Conservation (phyloP, 129 eudicot genomes). For the Flaveria linearis region DNA sequence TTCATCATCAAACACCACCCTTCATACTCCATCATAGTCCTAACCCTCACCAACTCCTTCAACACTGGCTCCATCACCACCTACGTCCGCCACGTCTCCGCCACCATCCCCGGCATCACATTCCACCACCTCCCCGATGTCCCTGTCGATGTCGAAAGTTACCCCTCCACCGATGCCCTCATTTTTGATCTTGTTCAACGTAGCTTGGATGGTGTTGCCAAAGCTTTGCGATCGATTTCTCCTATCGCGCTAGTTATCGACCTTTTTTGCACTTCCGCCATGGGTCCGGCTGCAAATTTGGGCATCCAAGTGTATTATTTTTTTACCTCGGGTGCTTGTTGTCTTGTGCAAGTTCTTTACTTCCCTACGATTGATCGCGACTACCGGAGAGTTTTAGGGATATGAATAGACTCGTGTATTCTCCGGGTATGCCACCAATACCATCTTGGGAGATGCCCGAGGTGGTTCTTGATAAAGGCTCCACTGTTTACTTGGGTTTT, state of each 20-base stretch:
- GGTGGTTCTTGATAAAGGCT: slow-evolving; percentile 17
- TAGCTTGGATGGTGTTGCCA: slow-evolving; percentile 29
- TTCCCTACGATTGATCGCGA: slow-evolving; percentile 24
- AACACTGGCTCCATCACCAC: slow-evolving; percentile 42
- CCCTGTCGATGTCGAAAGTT: slow-evolving; percentile 23
- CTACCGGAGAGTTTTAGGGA: slow-evolving; percentile 36
- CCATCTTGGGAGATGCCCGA: not conserved
- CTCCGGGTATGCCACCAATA: slow-evolving; percentile 47
- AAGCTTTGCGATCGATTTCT: slow-evolving; percentile 31
- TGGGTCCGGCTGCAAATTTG: slow-evolving; percentile 2
- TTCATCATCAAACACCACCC: slow-evolving; percentile 40
- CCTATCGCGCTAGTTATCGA: slow-evolving; percentile 39
- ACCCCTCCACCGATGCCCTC: slow-evolving; percentile 27
- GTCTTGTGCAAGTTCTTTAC: slow-evolving; percentile 24
- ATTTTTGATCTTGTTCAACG: slow-evolving; percentile 30
- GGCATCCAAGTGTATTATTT: slow-evolving; percentile 45
- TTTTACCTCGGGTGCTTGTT: slow-evolving; percentile 39
- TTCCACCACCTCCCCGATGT: slow-evolving; percentile 49
- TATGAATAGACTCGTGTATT: slow-evolving; percentile 14
- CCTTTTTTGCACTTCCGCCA: slow-evolving; percentile 39
- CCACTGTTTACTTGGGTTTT: slow-evolving; percentile 14
- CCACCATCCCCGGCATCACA: slow-evolving; percentile 50
- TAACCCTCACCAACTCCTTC: slow-evolving; percentile 40
- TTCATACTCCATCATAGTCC: slow-evolving; percentile 38
- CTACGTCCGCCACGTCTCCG: slow-evolving; percentile 40